Conservation (phyloP, 2,329 filamentous ascomycete species). For the Colletotrichum sublineola region DNA sequence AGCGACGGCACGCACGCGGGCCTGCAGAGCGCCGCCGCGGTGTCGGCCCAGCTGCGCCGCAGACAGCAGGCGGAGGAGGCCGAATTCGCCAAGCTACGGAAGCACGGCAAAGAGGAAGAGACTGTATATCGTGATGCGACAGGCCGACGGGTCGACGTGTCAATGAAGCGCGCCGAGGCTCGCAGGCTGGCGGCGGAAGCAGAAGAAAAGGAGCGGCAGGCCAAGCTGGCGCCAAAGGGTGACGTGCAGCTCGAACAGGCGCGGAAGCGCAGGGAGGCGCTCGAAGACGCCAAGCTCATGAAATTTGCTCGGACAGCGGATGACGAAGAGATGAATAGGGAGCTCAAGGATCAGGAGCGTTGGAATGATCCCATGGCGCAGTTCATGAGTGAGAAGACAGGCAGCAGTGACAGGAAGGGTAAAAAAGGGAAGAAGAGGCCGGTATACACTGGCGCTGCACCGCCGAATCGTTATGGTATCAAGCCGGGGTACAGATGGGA, state of each 20-base stretch:
- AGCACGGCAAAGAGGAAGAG: constrained; percentile 71
- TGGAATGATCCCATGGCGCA: constrained; percentile 96
- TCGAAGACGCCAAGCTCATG: constrained; percentile 88
- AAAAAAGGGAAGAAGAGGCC: constrained; percentile 63
- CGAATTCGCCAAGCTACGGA: constrained; percentile 60
- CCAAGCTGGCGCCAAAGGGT: constrained; percentile 80
- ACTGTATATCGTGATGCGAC: constrained; percentile 97
- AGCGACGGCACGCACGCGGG: constrained; percentile 89
- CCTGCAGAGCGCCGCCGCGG: constrained; percentile 84
- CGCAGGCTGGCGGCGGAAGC: constrained; percentile 74
- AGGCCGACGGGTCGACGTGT: constrained; percentile 92
- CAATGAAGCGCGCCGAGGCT: constrained; percentile 89
- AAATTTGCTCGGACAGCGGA: constrained; percentile 84
- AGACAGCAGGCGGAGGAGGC: constrained; percentile 75
- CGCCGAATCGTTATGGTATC: constrained; percentile 95
- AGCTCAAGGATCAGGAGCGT: constrained; percentile 79
- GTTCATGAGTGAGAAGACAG: constrained; percentile 73
- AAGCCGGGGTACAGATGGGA: constrained; percentile 95
- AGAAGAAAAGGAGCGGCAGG: constrained; percentile 76
- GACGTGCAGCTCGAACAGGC: constrained; percentile 84
- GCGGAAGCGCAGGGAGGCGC: constrained; percentile 71
- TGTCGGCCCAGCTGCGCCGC: constrained; percentile 76
- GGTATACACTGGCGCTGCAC: constrained; percentile 81
- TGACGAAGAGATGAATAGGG: constrained; percentile 87
- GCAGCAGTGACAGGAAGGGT: constrained; percentile 45